A percentile compares a stretch with the other conserved stretches of the same genome.
phyloP scores from a whole-genome alignment of 495 filamentous ascomycete species.

The Xylaria venustula region DNA sequence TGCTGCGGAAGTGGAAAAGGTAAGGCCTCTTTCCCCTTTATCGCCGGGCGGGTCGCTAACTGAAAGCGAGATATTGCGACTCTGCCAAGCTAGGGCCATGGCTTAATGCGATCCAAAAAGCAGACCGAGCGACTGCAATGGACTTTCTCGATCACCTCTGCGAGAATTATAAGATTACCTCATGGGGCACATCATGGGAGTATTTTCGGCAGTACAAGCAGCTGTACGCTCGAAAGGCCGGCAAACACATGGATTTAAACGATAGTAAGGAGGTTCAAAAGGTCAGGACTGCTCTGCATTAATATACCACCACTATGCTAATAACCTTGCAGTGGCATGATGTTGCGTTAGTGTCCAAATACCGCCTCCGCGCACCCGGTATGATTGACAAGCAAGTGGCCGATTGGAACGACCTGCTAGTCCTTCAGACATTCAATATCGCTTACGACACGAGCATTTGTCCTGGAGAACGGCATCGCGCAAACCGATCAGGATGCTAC shows the following conservation, averaged over 20 bases:
- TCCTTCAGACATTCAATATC: constrained; percentile 27
- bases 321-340: too few species aligned
- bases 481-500: constrained; percentile 15
- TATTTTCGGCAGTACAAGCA: constrained; percentile 29
- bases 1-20: not conserved
- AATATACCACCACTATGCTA: constrained; percentile 13
- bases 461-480: constrained; percentile 22
- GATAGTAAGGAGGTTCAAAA: constrained; percentile 28
- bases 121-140: not conserved
- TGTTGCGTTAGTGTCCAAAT: too few species aligned
- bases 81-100: not conserved
- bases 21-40: not conserved
- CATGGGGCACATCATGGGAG: constrained; percentile 14
- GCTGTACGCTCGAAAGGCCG: constrained; percentile 22
- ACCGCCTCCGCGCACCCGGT: constrained; percentile 17
- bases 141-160: constrained; percentile 25
- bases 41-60: too few species aligned
- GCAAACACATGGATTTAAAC: constrained; percentile 23
- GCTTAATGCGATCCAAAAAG: not conserved
- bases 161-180: constrained; percentile 22
- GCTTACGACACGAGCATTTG: constrained; percentile 27
- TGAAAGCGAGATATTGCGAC: not conserved
- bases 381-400: constrained; percentile 23
- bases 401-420: constrained; percentile 19
- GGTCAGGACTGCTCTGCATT: constrained; percentile 16